Evolutionary conservation across 306 rosid genomes (phyloP), one percentile per base, ranked within the genome.

Genomic region (Canavalia gladiata): DNA sequence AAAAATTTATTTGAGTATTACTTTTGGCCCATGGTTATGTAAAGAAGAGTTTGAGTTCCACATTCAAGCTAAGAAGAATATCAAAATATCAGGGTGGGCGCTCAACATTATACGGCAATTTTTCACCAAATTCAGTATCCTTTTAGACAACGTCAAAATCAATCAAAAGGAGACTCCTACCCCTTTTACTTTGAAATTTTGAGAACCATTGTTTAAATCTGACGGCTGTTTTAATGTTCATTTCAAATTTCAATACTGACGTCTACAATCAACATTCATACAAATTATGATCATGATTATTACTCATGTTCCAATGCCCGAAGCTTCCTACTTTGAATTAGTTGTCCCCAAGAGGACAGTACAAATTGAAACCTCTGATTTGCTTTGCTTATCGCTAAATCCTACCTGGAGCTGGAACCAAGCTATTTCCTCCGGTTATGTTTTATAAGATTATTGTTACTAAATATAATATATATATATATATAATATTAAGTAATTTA

Each of bases 261-360:
- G 54, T 67, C 73, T 28, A 47, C 35, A 18, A n/a, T 72, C 43
- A 35, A 72, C 12, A 72, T 12, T 10, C 68, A 7, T 62, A 35
- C 29, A 62, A 34, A 12, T 69, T 45, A 7, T 46, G 43, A 41
- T 73, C 6, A 42, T 18, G 25, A 18, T 5, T 7, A 12, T 35
- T 37, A 34, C 35, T 68, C 69, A 3, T 41, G 9, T 66, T 55
- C 34, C 3, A 49, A 35, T 77, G 33, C 56, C n/a, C 54, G 67
- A 77, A 77, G 11, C 66, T 77, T 77, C 82, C 82, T 52, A 35
- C 8, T 25, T 64, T 3, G 7, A 37, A 35, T 3, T 46, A 33
- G 13, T 13, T 10, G 3, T 74, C 1, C 50, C 34, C 12, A 3
- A 29, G 13, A 13, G 1, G 47, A 0, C 18, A 42, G 8, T 46